Evolutionary conservation across 176 grass and related monocot genomes (phyloP).

Genomic region (Dendrocalamus sinicus): DNA sequence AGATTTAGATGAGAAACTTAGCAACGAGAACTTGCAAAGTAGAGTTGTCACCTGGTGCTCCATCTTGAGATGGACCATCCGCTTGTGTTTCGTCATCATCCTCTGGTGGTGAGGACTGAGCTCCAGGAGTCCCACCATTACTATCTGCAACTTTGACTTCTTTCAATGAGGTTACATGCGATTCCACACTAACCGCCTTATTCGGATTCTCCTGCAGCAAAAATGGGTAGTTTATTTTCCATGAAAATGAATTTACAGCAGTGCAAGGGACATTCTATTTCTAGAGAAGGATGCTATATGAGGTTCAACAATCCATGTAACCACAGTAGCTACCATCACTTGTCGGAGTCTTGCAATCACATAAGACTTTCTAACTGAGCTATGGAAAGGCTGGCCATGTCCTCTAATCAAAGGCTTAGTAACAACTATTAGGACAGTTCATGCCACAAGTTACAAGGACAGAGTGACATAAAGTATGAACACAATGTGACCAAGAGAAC

Average conservation of each 20-base stretch:
- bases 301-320: neutral
- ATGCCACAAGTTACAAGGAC: too few relatives aligned
- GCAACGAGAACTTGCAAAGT: slow-evolving; percentile 31
- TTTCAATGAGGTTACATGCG: slow-evolving; percentile 27
- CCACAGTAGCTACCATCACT: neutral
- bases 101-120: slow-evolving; percentile 46
- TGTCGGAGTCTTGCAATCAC: too few relatives aligned
- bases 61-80: slow-evolving; percentile 57
- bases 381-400: too few relatives aligned
- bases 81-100: slow-evolving; percentile 58
- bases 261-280: neutral
- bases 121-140: slow-evolving; percentile 23
- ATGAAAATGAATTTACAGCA: neutral
- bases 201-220: slow-evolving; percentile 32
- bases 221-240: slow-evolving; percentile 2
- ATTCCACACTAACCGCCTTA: slow-evolving; percentile 27
- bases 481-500: neutral
- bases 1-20: neutral
- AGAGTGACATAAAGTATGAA: too few relatives aligned
- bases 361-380: too few relatives aligned
- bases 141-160: slow-evolving; percentile 40
- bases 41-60: slow-evolving; percentile 52
- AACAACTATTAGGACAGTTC: too few relatives aligned
- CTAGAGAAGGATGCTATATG: neutral
- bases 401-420: too few relatives aligned